phyloP scores from a whole-genome alignment of 176 grass and related monocot species.

The Hordeum marinum region DNA sequence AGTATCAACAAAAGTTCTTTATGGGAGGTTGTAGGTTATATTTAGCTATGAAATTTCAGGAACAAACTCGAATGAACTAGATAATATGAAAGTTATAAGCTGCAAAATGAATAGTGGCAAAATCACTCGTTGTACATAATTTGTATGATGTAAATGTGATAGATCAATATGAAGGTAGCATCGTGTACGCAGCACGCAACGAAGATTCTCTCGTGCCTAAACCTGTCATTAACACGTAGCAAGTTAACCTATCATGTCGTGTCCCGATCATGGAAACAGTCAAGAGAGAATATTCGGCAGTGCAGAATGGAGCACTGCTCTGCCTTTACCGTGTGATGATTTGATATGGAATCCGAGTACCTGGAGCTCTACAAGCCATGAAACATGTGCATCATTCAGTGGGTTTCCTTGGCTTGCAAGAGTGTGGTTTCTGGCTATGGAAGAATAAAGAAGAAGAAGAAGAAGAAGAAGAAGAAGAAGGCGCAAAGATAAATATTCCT shows the following conservation, averaged over 20 bases:
- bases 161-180: not conserved
- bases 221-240: not conserved
- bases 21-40: not conserved
- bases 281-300: not conserved
- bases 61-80: not conserved
- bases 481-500: not conserved
- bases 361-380: not conserved
- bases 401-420: not conserved
- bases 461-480: not conserved
- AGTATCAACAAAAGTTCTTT: not conserved
- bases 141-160: not conserved
- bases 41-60: not conserved
- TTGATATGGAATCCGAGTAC: slow-evolving; percentile 2
- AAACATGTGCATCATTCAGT: not conserved
- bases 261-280: not conserved
- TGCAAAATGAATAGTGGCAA: not conserved
- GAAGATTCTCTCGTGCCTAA: not conserved
- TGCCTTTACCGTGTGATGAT: not conserved
- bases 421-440: not conserved
- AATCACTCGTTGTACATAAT: not conserved
- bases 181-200: not conserved
- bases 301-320: not conserved
- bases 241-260: not conserved
- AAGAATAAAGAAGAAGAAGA: not conserved
- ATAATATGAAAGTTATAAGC: not conserved